Evolutionary conservation across 1,284 basidiomycete species (phyloP), one percentile per base, ranked within the genome.

Genomic region (Sporisorium scitamineum): DNA sequence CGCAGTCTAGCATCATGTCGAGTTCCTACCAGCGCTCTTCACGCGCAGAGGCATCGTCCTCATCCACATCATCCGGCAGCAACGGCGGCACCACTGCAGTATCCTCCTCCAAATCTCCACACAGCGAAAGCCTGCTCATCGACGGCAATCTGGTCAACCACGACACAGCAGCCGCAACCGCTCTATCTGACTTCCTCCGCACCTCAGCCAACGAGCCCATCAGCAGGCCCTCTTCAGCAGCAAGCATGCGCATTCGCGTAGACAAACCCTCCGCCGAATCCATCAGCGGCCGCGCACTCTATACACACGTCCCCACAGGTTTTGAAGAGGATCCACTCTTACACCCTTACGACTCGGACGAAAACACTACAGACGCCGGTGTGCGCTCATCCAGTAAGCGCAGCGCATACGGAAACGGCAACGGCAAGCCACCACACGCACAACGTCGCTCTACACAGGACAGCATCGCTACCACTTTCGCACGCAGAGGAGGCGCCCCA

Each of bases 201-300:
- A 53, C 6, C 11, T 56, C 57, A 14, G 54, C 34, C 61, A 65
- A 37, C 37, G 74, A 78, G 16, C 60, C 72, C 22, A 80, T 81
- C 66, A 67, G 66, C 50, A 50, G 81, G 10, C 81, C 81, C 3
- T 69, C 60, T 26, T 80, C 77, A 2, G 78, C 82, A 0, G 71
- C 78, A 1, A 75, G 70, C 52, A 81, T 83, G 80, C 65, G 80
- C 20, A 76, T 81, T 32, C 60, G 79, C 37, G 74, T 84, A 50
- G 82, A 84, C 70, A 80, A 73, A 47, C 76, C 70, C 18, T 66
- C 70, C 41, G 65, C 34, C 37, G 78, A 76, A 50, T 61, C 70
- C 50, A 73, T 77, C 58, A 62, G 59, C 16, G 73, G 76, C n/a
- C 70, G 73, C 11, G 76, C 74, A 11, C 61, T 84, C 22, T 84